A percentile compares a stretch with the other conserved stretches of the same genome.
phyloP scores from a whole-genome alignment of 1,139 yeast genomes.

The Taphrina betulina region DNA sequence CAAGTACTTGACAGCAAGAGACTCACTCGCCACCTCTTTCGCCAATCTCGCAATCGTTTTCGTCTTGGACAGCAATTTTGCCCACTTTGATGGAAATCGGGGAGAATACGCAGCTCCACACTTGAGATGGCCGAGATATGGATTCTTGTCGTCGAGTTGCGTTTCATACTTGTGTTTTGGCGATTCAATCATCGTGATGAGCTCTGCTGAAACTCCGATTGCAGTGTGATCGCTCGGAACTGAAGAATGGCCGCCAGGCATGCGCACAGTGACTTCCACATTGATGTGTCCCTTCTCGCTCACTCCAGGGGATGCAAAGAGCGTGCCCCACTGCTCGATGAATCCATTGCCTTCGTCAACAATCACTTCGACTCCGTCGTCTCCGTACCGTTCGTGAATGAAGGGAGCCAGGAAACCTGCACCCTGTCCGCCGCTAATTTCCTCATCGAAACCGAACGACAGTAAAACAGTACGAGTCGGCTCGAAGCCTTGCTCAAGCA shows the following conservation, averaged over 20 bases:
- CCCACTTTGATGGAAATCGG: slow-evolving; percentile 8
- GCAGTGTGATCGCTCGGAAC: slow-evolving; percentile 71
- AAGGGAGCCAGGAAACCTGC: slow-evolving; percentile 51
- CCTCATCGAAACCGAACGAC: slow-evolving; percentile 75
- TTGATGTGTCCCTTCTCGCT: slow-evolving; percentile 69
- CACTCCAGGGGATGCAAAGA: slow-evolving; percentile 59
- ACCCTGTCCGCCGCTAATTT: slow-evolving; percentile 60
- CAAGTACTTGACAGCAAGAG: slow-evolving; percentile 46
- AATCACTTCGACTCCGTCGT: slow-evolving; percentile 56
- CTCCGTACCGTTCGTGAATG: slow-evolving; percentile 55
- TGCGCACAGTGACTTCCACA: slow-evolving; percentile 50
- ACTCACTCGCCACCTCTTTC: not conserved
- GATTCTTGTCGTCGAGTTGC: slow-evolving; percentile 9
- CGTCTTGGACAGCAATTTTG: not conserved
- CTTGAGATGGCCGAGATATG: slow-evolving; percentile 7
- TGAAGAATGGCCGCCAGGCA: slow-evolving; percentile 73
- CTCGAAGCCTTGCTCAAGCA: slow-evolving; percentile 51
- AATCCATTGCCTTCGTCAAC: slow-evolving; percentile 63
- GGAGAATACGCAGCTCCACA: slow-evolving; percentile 27
- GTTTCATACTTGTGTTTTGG: slow-evolving; percentile 20
- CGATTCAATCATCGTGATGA: slow-evolving; percentile 41
- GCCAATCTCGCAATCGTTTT: slow-evolving; percentile 7
- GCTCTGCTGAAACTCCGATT: slow-evolving; percentile 65
- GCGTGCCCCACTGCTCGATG: slow-evolving; percentile 49
- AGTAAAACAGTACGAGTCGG: slow-evolving; percentile 60